A percentile compares a stretch with the other conserved stretches of the same genome.
Evolutionary conservation across 768 basidiomycete genomes (phyloP).

Genomic region (Lenzites betulinus): DNA sequence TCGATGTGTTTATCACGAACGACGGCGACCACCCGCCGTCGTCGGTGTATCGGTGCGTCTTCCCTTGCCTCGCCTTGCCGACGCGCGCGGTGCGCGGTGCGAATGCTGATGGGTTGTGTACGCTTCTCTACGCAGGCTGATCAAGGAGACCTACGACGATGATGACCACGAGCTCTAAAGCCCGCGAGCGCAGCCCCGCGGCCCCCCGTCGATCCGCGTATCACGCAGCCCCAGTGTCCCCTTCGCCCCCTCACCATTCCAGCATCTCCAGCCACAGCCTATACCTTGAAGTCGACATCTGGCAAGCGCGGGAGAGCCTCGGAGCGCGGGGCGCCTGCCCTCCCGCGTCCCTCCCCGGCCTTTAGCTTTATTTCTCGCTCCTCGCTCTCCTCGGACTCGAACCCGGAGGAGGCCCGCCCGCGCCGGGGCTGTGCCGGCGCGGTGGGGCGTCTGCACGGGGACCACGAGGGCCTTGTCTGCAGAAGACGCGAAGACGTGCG

Average conservation of each 20-base stretch:
- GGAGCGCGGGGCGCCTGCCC: too few relatives aligned
- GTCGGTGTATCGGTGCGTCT: conserved; percentile 79
- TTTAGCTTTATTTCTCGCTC: too few relatives aligned
- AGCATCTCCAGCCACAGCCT: neutral
- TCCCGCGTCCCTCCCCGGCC: too few relatives aligned
- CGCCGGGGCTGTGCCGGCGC: too few relatives aligned
- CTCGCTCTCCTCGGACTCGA: too few relatives aligned
- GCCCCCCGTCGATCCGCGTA: conserved; percentile 3
- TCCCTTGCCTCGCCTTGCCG: neutral
- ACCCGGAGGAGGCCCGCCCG: too few relatives aligned
- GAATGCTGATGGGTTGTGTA: conserved; percentile 16
- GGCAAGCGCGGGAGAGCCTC: too few relatives aligned
- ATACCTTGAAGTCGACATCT: too few relatives aligned
- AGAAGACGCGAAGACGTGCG: neutral
- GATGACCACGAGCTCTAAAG: conserved; percentile 80
- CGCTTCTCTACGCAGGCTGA: conserved; percentile 51
- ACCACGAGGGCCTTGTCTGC: too few relatives aligned
- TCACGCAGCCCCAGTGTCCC: neutral
- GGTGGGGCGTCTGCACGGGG: too few relatives aligned
- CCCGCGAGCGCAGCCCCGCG: conserved; percentile 9
- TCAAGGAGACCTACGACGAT: conserved; percentile 95
- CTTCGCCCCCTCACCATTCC: neutral
- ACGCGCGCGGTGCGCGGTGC: neutral
- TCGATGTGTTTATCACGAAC: conserved; percentile 95
- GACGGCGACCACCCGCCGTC: conserved; percentile 97